Percentiles rank a stretch among this genome's conserved stretches.
Evolutionary conservation across 805 yeast genomes (phyloP).

Genomic region (Myxozyma kluyveri): DNA sequence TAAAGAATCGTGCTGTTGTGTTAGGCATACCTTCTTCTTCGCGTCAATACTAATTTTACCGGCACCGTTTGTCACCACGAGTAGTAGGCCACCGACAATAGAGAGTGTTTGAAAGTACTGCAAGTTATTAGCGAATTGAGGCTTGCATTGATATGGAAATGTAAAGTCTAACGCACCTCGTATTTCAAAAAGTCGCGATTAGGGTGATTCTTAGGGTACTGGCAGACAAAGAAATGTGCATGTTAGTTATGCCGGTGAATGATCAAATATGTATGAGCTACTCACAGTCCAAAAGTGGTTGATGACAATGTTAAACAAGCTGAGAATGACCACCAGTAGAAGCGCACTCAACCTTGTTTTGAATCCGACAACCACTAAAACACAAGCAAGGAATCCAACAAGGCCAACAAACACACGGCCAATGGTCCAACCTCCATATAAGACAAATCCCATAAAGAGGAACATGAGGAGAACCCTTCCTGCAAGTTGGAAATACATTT

Average conservation of each 20-base stretch:
- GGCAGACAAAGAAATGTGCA: no score
- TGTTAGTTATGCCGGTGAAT: background rate
- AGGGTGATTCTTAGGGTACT: constrained; percentile 61
- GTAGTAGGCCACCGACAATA: constrained; percentile 87
- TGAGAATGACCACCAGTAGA: constrained; percentile 59
- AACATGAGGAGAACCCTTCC: constrained; percentile 85
- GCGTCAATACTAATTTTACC: constrained; percentile 92
- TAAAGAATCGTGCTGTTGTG: no score
- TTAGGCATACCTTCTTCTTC: constrained; percentile 83
- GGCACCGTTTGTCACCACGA: constrained; percentile 94
- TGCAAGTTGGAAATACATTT: constrained; percentile 77
- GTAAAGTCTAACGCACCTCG: constrained; percentile 44
- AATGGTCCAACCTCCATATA: constrained; percentile 70
- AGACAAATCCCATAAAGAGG: constrained; percentile 79
- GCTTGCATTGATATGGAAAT: background rate
- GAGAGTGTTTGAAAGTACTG: constrained; percentile 85
- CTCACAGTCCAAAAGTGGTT: constrained; percentile 80
- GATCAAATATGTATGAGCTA: background rate
- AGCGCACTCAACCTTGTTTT: constrained; percentile 87
- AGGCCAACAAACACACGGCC: constrained; percentile 62
- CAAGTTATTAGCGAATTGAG: background rate
- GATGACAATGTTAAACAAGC: constrained; percentile 70
- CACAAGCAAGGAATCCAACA: constrained; percentile 66
- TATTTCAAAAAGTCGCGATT: constrained; percentile 85
- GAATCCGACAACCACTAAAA: constrained; percentile 84